Base-by-base conservation (phyloP, 163 green algal genomes). In the Chlorella variabilis region DNA sequence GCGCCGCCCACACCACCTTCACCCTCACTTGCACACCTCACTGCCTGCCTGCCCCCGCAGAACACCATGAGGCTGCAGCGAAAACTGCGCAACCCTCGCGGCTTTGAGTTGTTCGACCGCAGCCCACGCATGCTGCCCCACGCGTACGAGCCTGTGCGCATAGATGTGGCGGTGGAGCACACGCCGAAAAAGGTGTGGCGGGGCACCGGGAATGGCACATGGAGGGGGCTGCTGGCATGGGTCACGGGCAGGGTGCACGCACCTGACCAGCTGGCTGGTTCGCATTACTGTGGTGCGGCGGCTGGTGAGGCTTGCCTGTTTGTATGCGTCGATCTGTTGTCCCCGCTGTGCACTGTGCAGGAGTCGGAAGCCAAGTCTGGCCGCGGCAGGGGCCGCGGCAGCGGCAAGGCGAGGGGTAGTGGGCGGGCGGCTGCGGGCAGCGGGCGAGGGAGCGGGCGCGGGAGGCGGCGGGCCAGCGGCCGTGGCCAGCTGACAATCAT, bases 111-210 rank as follows among this genome's bases (percentile, higher is more conserved):
- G 71, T 73, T 67, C 29, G 25, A 58, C 2, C 78, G 41, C 39
- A 83, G 70, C n/a, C 84, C 87, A 13, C 85, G 87, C 67, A 93
- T 94, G 90, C 85, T 94, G 77, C 91, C 91, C 20, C 80, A 75
- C 34, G 81, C 82, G 5, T 92, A 86, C 66, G 78, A 81, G n/a
- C 87, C 85, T 8, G n/a, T 48, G n/a, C 77, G 82, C 70, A 68
- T 92, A 61, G 75, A 88, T 25, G 87, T 89, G 54, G 87, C 83
- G n/a, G 67, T 82, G 49, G 21, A 81, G 62, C 73, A 84, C 56
- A 84, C 81, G 6, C 68, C 79, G 4, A 68, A 31, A 21, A 42
- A 36, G n/a, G 54, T 63, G 54, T 9, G 45, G 15, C 11, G 66
- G 33, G 25, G 11, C 18, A 31, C 5, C n/a, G 66, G 31, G 33